phyloP scores from a whole-genome alignment of 2,329 filamentous ascomycete genomes.

The Pyricularia pennisetigena region DNA sequence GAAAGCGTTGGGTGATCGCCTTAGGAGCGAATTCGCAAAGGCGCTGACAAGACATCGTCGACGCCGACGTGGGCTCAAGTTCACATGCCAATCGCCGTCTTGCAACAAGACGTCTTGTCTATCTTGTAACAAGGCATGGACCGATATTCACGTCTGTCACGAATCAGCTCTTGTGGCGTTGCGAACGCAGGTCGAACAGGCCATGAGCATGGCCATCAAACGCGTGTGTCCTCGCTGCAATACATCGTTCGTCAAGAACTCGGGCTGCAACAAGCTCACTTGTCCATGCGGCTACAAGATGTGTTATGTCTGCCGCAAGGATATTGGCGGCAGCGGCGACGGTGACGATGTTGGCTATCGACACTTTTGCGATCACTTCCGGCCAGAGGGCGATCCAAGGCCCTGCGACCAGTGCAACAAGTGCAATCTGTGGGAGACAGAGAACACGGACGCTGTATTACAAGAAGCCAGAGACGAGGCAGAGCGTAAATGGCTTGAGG shows the following conservation, averaged over 20 bases:
- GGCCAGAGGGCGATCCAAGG: constrained; percentile 63
- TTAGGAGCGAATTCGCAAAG: constrained; percentile 38
- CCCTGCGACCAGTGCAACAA: constrained; percentile 70
- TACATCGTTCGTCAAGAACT: constrained; percentile 84
- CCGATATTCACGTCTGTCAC: constrained; percentile 83
- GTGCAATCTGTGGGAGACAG: constrained; percentile 71
- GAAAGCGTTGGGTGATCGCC: constrained; percentile 28
- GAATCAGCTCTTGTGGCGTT: constrained; percentile 74
- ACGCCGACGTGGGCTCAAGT: constrained; percentile 63
- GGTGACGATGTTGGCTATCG: constrained; percentile 61
- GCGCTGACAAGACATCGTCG: constrained; percentile 60
- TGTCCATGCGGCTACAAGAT: constrained; percentile 95
- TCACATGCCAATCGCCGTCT: constrained; percentile 60
- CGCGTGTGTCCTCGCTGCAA: constrained; percentile 88
- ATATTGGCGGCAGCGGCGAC: constrained; percentile 43
- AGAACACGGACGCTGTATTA: constrained; percentile 61
- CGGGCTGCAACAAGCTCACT: constrained; percentile 93
- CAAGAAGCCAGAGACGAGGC: constrained; percentile 60
- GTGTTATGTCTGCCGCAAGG: constrained; percentile 91
- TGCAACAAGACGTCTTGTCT: constrained; percentile 71
- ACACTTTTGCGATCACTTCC: constrained; percentile 95
- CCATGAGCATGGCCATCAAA: constrained; percentile 89
- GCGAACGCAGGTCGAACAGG: constrained; percentile 82
- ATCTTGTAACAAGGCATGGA: constrained; percentile 72
- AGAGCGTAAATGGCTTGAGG: constrained; percentile 59